Evolutionary conservation across 257 asterid genomes (phyloP), one percentile per base, ranked within the genome.

Genomic region (Solanum lignicaule): DNA sequence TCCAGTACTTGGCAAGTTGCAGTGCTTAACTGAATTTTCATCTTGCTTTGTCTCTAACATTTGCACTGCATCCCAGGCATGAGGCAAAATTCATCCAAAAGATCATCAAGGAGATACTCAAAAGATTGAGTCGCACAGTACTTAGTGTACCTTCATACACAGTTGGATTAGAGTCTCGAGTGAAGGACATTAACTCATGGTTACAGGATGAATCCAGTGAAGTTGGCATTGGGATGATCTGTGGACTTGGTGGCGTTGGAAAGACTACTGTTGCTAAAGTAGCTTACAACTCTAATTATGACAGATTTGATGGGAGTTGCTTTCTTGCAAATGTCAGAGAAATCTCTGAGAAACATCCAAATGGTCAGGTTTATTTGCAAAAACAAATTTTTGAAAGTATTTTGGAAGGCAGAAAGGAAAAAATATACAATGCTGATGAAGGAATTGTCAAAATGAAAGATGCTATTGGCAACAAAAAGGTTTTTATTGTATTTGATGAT

Each of bases 191-290:
- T 27, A 75, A 88, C 58, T 32, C 69, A 31, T 84, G 88, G 86
- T 60, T 88, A 52, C 33, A 65, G 32, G 85, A 85, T 41, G 89
- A 33, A 16, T 38, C 85, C n/a, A 27, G 29, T 32, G 79, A 73
- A 36, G 72, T 74, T 74, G 46, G 29, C 72, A 38, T 88, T 32
- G 83, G 82, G 9, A 81, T 84, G 48, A 73, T 88, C 29, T 88
- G 60, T 41, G 90, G 90, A 21, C 35, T 88, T 32, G 88, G 90
- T 46, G 90, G 90, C 15, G n/a, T 87, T 21, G 89, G 89, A 65
- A 87, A 87, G 62, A 87, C 89, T 36, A 79, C 87, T 62, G 62
- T 85, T 62, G 88, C 90, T 41, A 84, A 85, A 62, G 84, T 65
- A 48, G 81, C 76, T 29, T 88, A 84, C 41, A 85, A 88, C 82